Conservation (phyloP, 768 basidiomycete species). For the Pholiota microspora region DNA sequence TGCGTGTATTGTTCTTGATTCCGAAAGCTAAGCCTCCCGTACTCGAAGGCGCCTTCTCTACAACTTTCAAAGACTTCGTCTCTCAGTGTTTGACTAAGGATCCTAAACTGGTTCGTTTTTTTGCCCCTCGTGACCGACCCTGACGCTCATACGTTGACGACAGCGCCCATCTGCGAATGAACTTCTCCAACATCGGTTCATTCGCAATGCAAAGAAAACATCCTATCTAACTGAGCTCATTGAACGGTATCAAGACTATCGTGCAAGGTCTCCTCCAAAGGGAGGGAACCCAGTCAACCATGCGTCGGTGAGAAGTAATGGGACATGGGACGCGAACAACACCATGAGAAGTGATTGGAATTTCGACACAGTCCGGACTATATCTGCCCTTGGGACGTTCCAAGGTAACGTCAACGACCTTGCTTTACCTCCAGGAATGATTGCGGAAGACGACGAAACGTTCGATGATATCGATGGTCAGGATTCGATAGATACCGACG, state of each 20-base stretch:
- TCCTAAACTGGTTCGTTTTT: slow-evolving; percentile 63
- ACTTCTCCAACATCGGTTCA: slow-evolving; percentile 91
- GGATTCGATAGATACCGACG: slow-evolving; percentile 58
- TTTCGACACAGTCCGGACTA: slow-evolving; percentile 82
- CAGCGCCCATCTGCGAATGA: slow-evolving; percentile 92
- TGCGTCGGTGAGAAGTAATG: slow-evolving; percentile 54
- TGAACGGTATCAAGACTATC: slow-evolving; percentile 82
- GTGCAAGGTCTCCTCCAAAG: slow-evolving; percentile 57
- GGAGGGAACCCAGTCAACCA: slow-evolving; percentile 51
- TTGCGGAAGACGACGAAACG: slow-evolving; percentile 52
- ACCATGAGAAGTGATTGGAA: slow-evolving; percentile 94
- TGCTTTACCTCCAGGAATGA: slow-evolving; percentile 51
- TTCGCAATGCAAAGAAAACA: slow-evolving; percentile 80
- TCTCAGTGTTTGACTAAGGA: slow-evolving; percentile 91
- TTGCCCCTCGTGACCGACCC: slow-evolving; percentile 1
- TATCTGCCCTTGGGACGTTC: slow-evolving; percentile 75
- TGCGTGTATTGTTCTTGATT: slow-evolving; percentile 97
- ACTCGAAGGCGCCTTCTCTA: slow-evolving; percentile 82
- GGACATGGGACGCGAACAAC: slow-evolving; percentile 67
- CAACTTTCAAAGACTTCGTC: slow-evolving; percentile 93
- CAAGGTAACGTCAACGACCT: slow-evolving; percentile 71
- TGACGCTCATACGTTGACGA: slow-evolving; percentile 8
- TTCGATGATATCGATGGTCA: slow-evolving; percentile 42
- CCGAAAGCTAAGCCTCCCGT: slow-evolving; percentile 94
- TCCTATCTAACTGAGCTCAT: slow-evolving; percentile 84